phyloP scores from a whole-genome alignment of 768 basidiomycete genomes.

The Leccinum variicolor region DNA sequence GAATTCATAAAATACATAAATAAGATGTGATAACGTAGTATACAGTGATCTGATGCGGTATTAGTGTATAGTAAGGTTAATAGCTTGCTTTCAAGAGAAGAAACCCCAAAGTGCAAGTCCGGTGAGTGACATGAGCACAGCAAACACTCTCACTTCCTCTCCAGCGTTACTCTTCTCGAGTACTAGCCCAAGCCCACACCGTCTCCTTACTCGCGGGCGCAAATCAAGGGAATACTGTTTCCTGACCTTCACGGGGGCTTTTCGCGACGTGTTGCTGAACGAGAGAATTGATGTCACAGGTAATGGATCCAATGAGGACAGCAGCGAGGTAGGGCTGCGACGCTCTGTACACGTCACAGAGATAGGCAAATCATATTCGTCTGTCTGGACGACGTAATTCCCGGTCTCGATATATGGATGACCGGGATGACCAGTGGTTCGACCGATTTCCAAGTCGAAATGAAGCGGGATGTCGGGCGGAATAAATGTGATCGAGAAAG shows the following conservation, averaged over 20 bases:
- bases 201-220: constrained; percentile 35
- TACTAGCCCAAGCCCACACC: constrained; percentile 43
- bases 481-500: constrained; percentile 66
- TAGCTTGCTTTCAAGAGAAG: constrained; percentile 16
- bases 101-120: constrained; percentile 33
- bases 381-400: constrained; percentile 53
- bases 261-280: constrained; percentile 15
- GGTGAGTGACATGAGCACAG: constrained; percentile 24
- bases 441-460: constrained; percentile 41
- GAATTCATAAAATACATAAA: too few species aligned
- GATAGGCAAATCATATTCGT: constrained; percentile 62
- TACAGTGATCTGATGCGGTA: too few species aligned
- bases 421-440: constrained; percentile 26
- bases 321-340: constrained; percentile 23
- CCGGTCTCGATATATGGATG: constrained; percentile 40
- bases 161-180: constrained; percentile 61
- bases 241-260: constrained; percentile 30
- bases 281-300: constrained; percentile 23
- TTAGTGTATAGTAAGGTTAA: not conserved
- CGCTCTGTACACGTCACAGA: constrained; percentile 51
- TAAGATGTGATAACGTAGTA: too few species aligned
- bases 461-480: constrained; percentile 50
- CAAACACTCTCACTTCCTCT: constrained; percentile 50
- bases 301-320: constrained; percentile 27
- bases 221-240: constrained; percentile 25